A percentile compares a stretch with the other conserved stretches of the same genome.
phyloP scores from a whole-genome alignment of 345 rosid genomes.

The Cardamine resedifolia region DNA sequence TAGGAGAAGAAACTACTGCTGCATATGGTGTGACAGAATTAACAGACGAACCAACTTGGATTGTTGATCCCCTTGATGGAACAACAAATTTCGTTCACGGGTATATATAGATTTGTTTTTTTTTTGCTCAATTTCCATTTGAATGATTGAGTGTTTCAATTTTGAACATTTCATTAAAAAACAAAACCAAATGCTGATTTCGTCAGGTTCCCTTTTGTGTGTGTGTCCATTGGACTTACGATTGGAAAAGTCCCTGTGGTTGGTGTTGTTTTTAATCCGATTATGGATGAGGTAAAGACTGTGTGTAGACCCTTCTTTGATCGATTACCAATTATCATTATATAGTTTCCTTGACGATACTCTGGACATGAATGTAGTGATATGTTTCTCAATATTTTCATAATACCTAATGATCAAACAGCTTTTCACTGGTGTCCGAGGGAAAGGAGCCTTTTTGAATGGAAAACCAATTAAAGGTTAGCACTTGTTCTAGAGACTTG shows the following conservation, averaged over 20 bases:
- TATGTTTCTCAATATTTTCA: neutral
- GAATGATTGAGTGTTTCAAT: slow-evolving; percentile 3
- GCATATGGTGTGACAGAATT: slow-evolving; percentile 68
- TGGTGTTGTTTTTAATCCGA: slow-evolving; percentile 94
- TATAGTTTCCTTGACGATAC: slow-evolving; percentile 8
- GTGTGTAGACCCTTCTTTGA: neutral
- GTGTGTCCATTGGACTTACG: slow-evolving; percentile 93
- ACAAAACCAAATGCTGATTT: slow-evolving; percentile 2
- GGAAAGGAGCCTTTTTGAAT: slow-evolving; percentile 83
- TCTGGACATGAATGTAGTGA: neutral
- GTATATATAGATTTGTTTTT: slow-evolving; percentile 33
- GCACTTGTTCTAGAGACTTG: neutral
- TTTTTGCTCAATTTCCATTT: neutral
- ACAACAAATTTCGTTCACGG: slow-evolving; percentile 97
- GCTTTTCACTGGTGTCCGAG: slow-evolving; percentile 75
- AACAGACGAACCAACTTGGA: slow-evolving; percentile 97
- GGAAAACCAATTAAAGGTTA: slow-evolving; percentile 81
- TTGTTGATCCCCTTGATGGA: slow-evolving; percentile 99
- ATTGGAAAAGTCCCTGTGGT: slow-evolving; percentile 75
- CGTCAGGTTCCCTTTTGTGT: slow-evolving; percentile 81
- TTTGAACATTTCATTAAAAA: neutral
- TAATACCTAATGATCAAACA: slow-evolving; percentile 27
- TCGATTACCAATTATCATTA: neutral
- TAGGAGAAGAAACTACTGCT: slow-evolving; percentile 97
- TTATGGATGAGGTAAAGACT: slow-evolving; percentile 76